Evolutionary conservation across 805 yeast species (phyloP), one percentile per base, ranked within the genome.

Genomic region (Candida saitoana): DNA sequence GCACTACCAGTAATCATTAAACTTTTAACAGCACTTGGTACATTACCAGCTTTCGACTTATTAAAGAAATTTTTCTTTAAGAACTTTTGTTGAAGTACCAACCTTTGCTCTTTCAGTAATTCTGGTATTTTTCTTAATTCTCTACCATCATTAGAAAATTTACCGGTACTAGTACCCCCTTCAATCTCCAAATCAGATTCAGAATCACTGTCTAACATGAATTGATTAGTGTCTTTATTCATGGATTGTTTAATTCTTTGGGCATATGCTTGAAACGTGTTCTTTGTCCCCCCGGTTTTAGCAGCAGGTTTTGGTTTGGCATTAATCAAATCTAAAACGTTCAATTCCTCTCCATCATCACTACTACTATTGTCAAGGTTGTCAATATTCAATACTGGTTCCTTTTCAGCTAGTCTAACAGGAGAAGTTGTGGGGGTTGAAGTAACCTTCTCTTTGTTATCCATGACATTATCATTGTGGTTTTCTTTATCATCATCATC

Each of bases 221-320:
- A 3, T 44, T 42, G 8, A 63, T 55, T 39, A 52, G 16, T n/a
- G 24, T 29, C 22, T 29, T 12, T 15, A 24, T n/a, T 32, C 30
- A 64, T 46, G 39, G 54, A 51, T 19, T 52, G 47, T 34, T 59
- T 63, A 30, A 69, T 49, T 16, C 47, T 58, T 34, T 57, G 57
- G 17, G 71, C 70, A 46, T 69, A 69, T 14, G 49, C 41, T 31
- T 65, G 67, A 22, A 69, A 57, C 2, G 72, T 73, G 38, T 57
- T 54, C 27, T 52, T 57, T 3, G 43, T 37, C 4, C 49, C 33
- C 14, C 34, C 43, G 14, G 41, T 29, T 9, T 3, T 15, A 12
- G 16, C 15, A 4, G 14, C 34, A 17, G 22, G 8, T 14, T 12
- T 17, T n/a, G 44, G 42, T 15, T 42, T 40, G 11, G 37, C 29